A percentile compares a stretch with the other conserved stretches of the same genome.
phyloP scores from a whole-genome alignment of 345 rosid genomes.

The Camelina neglecta region DNA sequence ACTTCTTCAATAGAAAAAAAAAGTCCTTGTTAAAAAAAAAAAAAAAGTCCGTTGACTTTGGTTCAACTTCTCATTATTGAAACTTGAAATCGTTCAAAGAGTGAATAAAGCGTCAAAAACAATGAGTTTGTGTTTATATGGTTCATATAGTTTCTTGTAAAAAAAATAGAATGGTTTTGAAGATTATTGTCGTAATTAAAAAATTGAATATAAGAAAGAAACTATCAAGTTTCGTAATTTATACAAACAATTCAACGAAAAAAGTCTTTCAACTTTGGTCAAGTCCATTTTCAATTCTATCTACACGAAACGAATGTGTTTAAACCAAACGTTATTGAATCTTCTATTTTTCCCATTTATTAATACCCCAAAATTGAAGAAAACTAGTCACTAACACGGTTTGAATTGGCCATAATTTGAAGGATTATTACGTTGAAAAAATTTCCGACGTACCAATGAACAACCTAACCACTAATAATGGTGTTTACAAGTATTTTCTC shows the following conservation, averaged over 20 bases:
- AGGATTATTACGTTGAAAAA: neutral
- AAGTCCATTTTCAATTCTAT: neutral
- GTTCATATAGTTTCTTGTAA: neutral
- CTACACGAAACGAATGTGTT: neutral
- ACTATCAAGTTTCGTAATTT: neutral
- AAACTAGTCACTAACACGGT: neutral
- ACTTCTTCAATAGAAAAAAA: neutral
- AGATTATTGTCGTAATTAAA: neutral
- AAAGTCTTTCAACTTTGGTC: neutral
- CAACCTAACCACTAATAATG: neutral
- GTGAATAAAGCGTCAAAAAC: neutral
- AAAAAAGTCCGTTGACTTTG: neutral
- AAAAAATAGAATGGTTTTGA: neutral
- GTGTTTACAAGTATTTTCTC: neutral
- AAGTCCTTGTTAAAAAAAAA: too few relatives aligned
- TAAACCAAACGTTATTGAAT: neutral
- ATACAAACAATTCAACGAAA: neutral
- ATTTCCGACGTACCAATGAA: neutral
- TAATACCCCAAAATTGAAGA: neutral
- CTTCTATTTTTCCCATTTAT: neutral
- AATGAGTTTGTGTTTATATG: too few relatives aligned
- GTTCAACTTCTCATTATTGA: slow-evolving; percentile 10
- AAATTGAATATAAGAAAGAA: neutral
- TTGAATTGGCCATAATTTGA: neutral
- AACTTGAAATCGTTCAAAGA: neutral